A percentile compares a stretch with the other conserved stretches of the same genome.
Conservation (phyloP, 495 filamentous ascomycete genomes). For the Baudoinia panamericana region DNA sequence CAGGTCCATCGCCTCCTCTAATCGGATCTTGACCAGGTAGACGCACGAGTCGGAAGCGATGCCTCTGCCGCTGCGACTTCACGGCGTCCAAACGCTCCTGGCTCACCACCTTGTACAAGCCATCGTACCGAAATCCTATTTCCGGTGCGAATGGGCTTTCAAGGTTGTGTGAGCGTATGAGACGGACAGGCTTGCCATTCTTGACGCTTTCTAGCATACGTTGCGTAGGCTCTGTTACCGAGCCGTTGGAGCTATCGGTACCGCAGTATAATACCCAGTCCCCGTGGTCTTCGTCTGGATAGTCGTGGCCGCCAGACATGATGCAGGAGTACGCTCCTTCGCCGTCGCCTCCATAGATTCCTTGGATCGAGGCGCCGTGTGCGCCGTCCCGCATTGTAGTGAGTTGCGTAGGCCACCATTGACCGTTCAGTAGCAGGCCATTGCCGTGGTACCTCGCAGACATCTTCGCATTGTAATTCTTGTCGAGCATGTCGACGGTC, state of each 20-base stretch:
- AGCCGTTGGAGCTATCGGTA: constrained; percentile 29
- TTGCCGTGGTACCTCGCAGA: constrained; percentile 32
- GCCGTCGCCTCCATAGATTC: constrained; percentile 32
- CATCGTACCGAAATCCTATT: constrained; percentile 43
- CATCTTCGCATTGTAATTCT: constrained; percentile 22
- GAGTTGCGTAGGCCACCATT: constrained; percentile 46
- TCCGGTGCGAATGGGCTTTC: constrained; percentile 33
- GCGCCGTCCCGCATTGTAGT: constrained; percentile 42
- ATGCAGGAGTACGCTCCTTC: constrained; percentile 34
- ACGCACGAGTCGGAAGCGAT: constrained; percentile 33
- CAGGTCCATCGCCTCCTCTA: constrained; percentile 23
- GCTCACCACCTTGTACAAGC: constrained; percentile 37
- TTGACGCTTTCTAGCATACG: constrained; percentile 28
- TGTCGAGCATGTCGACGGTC: constrained; percentile 9
- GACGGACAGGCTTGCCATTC: constrained; percentile 31
- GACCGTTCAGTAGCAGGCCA: constrained; percentile 37
- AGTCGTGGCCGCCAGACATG: constrained; percentile 26
- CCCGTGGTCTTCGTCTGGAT: constrained; percentile 35
- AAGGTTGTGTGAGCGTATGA: constrained; percentile 35
- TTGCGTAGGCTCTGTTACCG: constrained; percentile 28
- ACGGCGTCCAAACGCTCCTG: constrained; percentile 27
- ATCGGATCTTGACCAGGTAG: constrained; percentile 33
- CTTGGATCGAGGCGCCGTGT: constrained; percentile 40
- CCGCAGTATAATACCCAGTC: constrained; percentile 42
- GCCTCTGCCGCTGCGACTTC: constrained; percentile 23